Conservation (phyloP, 805 yeast genomes). For the Komagataella pseudopastoris region DNA sequence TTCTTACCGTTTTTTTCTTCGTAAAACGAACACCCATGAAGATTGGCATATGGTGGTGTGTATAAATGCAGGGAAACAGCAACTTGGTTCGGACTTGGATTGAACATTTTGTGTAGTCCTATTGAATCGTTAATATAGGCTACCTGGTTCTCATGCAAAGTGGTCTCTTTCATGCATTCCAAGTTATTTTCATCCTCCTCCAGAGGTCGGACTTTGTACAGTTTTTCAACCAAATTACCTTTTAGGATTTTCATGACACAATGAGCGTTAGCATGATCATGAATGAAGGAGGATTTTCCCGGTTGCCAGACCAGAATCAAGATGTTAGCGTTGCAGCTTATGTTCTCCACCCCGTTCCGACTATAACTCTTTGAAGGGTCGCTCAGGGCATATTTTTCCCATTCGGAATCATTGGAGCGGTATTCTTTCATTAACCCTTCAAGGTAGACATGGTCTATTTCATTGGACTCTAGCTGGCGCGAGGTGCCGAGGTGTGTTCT, state of each 20-base stretch:
- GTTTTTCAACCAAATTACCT: constrained; percentile 44
- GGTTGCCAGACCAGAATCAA: constrained; percentile 63
- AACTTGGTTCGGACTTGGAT: constrained; percentile 24
- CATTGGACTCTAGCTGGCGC: constrained; percentile 16
- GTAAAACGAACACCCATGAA: constrained; percentile 38
- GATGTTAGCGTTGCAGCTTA: constrained; percentile 59
- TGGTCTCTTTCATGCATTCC: constrained; percentile 1
- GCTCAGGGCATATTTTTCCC: constrained; percentile 43
- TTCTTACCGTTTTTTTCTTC: constrained; percentile 34
- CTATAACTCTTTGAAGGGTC: constrained; percentile 40
- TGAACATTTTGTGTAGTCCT: constrained; percentile 53
- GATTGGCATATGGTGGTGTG: constrained; percentile 65
- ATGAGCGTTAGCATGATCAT: constrained; percentile 68
- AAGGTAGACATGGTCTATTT: constrained; percentile 37
- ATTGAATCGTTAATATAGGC: constrained; percentile 54
- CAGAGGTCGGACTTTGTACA: constrained; percentile 25
- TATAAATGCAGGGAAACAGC: constrained; percentile 60
- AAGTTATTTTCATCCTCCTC: constrained; percentile 1
- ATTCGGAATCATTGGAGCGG: constrained; percentile 32
- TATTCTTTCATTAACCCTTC: constrained; percentile 33
- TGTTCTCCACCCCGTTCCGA: constrained; percentile 62
- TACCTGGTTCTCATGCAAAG: constrained; percentile 27
- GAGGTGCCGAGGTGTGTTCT: constrained; percentile 5
- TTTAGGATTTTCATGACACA: constrained; percentile 59
- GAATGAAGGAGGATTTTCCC: constrained; percentile 47